Base-by-base conservation (phyloP, 306 rosid genomes). In the Castanea mollissima region DNA sequence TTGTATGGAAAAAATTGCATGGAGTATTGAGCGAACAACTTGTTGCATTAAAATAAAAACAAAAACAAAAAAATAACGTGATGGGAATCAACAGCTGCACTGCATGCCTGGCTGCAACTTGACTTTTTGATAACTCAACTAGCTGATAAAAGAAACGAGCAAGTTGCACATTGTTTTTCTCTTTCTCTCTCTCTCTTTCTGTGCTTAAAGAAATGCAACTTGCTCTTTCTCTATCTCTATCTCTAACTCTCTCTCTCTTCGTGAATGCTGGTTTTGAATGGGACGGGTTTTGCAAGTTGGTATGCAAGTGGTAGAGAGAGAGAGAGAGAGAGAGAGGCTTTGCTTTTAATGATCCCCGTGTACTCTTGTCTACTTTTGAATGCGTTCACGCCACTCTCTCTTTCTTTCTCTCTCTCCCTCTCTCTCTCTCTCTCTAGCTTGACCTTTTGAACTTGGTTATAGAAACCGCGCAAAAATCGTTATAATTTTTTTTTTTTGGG, bases 271-370 rank as follows among this genome's bases (percentile, higher is more conserved):
- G 18, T 67, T 73, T 83, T 71, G 85, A 87, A 87, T 74, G 35
- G 79, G 87, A 85, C 79, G 72, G 78, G 6, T 86, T 68, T 55
- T 80, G 89, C 94, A 90, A 92, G 89, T 92, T 87, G 97, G 69
- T 4, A 72, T 31, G 89, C 92, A 91, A 84, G 88, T 88, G 81
- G 93, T 69, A 56, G 58, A 77, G 81, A 44, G 19, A 57, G 46
- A 38, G 46, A 38, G 44, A 38, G 44, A 38, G 46, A 38, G 46
- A 38, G 46, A 34, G 29, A 38, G 57, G 81, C 64, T 38, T 38
- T 63, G 83, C 84, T 85, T 85, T 89, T 88, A 73, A 86, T 90
- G 86, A 81, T 82, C 79, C 88, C 76, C 72, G 70, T 77, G 68
- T 55, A 25, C 71, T 72, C 15, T 81, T 80, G 80, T 77, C 83